Conservation (phyloP, 169 alveolate species). For the Babesia caballi region DNA sequence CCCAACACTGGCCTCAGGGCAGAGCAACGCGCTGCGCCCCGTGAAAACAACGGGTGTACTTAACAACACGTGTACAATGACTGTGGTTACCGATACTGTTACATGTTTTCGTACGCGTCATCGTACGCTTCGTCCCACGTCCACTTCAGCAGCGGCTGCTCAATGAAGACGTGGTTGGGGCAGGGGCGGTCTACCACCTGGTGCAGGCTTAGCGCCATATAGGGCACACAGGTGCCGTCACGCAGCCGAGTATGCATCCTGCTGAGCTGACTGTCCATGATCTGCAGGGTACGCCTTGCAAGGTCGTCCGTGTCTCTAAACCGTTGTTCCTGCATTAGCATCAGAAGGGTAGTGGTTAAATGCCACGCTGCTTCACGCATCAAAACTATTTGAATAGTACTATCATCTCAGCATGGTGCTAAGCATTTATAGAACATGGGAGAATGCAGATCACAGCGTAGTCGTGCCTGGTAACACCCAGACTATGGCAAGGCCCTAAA, state of each 20-base stretch:
- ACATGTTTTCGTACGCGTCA: constrained; percentile 86
- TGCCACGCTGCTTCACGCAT: too few species aligned
- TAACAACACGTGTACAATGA: not conserved
- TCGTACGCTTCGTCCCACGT: constrained; percentile 92
- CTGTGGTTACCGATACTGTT: constrained; percentile 12
- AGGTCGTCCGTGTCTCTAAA: constrained; percentile 85
- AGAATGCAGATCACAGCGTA: too few species aligned
- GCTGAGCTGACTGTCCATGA: constrained; percentile 87
- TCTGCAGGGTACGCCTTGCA: constrained; percentile 86
- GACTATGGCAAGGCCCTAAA: too few species aligned
- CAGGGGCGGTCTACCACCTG: constrained; percentile 85
- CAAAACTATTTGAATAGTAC: too few species aligned
- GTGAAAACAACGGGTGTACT: too few species aligned
- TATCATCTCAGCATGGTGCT: too few species aligned
- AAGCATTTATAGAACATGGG: too few species aligned
- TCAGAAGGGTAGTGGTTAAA: too few species aligned
- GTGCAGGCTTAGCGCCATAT: constrained; percentile 80
- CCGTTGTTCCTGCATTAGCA: constrained; percentile 60
- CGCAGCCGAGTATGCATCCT: constrained; percentile 88
- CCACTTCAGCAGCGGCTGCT: constrained; percentile 88
- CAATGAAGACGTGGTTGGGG: constrained; percentile 81
- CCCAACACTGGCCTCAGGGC: too few species aligned
- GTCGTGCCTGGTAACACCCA: too few species aligned
- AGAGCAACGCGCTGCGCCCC: too few species aligned
- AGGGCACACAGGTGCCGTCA: constrained; percentile 88